phyloP scores from a whole-genome alignment of 1,284 basidiomycete species.

The Taiwanofungus camphoratus region DNA sequence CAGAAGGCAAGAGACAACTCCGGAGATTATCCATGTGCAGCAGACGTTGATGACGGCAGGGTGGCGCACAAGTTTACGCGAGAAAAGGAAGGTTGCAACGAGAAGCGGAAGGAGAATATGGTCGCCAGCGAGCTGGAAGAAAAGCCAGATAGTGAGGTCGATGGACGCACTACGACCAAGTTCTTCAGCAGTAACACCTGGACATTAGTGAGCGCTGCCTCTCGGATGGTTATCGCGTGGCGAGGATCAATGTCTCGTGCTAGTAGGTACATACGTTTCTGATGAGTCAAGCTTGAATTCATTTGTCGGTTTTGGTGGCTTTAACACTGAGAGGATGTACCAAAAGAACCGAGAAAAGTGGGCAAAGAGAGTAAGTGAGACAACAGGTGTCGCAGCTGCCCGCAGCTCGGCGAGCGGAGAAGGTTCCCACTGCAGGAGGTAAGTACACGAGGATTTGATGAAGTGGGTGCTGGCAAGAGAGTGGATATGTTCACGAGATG shows the following conservation, averaged over 20 bases:
- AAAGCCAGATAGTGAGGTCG: slow-evolving; percentile 32
- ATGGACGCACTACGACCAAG: slow-evolving; percentile 14
- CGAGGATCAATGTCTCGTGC: neutral
- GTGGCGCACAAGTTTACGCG: slow-evolving; percentile 36
- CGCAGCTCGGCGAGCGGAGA: slow-evolving; percentile 14
- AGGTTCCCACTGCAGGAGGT: too few relatives aligned
- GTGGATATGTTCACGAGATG: too few relatives aligned
- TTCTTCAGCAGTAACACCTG: slow-evolving; percentile 18
- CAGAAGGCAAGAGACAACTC: slow-evolving; percentile 33
- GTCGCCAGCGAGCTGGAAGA: slow-evolving; percentile 42
- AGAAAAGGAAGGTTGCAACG: slow-evolving; percentile 39
- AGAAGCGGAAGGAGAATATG: slow-evolving; percentile 45
- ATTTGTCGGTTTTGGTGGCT: neutral
- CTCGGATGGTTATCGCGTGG: neutral
- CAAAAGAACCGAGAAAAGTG: neutral
- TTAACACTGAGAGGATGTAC: neutral
- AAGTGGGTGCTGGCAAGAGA: too few relatives aligned
- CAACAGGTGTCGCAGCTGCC: slow-evolving; percentile 5
- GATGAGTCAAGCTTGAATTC: neutral
- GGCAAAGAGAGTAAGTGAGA: neutral
- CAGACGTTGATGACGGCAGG: slow-evolving; percentile 49
- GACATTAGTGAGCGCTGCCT: neutral
- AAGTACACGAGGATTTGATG: too few relatives aligned
- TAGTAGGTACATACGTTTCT: neutral
- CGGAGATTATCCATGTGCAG: slow-evolving; percentile 37